A percentile compares a stretch with the other conserved stretches of the same genome.
These are phyloP conservation scores for Tillandsia fasciculata DNA, from an alignment of 176 grass and related monocot genomes.

Conservation along the genomic window DNA sequence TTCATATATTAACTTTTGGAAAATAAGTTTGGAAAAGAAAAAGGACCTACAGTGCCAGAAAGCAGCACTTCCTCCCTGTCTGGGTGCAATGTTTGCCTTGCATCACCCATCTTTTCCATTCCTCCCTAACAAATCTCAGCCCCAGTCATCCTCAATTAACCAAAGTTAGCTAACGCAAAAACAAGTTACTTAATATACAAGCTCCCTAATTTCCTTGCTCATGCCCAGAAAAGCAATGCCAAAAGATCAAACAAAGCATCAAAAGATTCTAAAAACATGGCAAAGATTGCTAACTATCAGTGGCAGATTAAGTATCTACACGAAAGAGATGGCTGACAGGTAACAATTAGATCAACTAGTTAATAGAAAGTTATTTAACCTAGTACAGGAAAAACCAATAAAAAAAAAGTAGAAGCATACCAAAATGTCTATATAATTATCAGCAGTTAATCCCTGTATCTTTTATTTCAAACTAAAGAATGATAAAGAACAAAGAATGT, in stretches of 20 bases:
- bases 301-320: too few species aligned
- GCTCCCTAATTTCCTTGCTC: background rate
- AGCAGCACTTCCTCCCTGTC: conserved; percentile 3
- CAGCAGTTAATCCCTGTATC: too few species aligned
- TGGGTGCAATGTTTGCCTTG: conserved; percentile 29
- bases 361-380: too few species aligned
- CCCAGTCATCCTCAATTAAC: conserved; percentile 33
- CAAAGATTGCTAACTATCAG: too few species aligned
- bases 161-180: background rate
- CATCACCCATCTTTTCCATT: conserved; percentile 75
- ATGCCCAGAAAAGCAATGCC: background rate
- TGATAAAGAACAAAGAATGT: too few species aligned
- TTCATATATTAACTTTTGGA: conserved; percentile 3
- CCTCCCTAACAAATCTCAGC: conserved; percentile 57
- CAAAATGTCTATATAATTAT: too few species aligned
- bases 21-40: conserved; percentile 1
- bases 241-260: background rate
- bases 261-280: too few species aligned
- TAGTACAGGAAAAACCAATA: too few species aligned
- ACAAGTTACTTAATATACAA: background rate
- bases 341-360: too few species aligned
- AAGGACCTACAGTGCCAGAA: background rate
- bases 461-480: too few species aligned
- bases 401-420: too few species aligned
- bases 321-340: too few species aligned